Percentiles rank a stretch among this genome's conserved stretches.
These are phyloP conservation scores for Nakazawaea populi DNA, from an alignment of 805 yeast genomes.

Conservation along the genomic window DNA sequence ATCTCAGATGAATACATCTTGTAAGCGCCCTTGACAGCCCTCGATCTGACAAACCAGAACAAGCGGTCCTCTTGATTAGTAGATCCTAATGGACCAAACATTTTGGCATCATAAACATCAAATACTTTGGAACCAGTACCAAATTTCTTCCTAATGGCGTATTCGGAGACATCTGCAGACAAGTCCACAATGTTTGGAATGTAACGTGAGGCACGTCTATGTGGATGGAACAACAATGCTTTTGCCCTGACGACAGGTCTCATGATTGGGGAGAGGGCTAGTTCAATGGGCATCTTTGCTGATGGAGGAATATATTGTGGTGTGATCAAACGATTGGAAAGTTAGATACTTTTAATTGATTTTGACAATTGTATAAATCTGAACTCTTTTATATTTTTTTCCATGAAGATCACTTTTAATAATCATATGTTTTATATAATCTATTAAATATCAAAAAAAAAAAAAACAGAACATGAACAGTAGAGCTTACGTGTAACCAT, in stretches of 20 bases:
- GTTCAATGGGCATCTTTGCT: constrained; percentile 51
- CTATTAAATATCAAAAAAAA: too few species aligned
- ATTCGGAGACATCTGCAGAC: constrained; percentile 30
- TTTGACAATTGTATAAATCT: too few species aligned
- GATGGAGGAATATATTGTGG: not conserved
- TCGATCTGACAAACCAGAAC: constrained; percentile 53
- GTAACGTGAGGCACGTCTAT: constrained; percentile 50
- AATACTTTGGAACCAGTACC: constrained; percentile 56
- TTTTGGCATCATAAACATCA: constrained; percentile 45
- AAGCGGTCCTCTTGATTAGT: constrained; percentile 36
- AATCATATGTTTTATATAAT: too few species aligned
- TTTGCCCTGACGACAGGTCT: constrained; percentile 53
- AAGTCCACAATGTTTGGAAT: constrained; percentile 47
- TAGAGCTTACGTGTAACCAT: too few species aligned
- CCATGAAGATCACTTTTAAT: too few species aligned
- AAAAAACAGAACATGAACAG: too few species aligned
- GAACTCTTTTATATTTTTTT: too few species aligned
- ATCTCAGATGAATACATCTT: constrained; percentile 43
- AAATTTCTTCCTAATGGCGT: constrained; percentile 47
- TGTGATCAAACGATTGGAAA: too few species aligned
- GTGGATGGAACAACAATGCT: constrained; percentile 48
- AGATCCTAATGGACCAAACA: constrained; percentile 33
- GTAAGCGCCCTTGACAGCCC: constrained; percentile 64
- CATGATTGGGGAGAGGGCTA: constrained; percentile 52
- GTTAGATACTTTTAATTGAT: too few species aligned